These are phyloP conservation scores for Chlamydomonas reinhardtii DNA, from an alignment of 163 green algal genomes.

Conservation along the genomic window DNA sequence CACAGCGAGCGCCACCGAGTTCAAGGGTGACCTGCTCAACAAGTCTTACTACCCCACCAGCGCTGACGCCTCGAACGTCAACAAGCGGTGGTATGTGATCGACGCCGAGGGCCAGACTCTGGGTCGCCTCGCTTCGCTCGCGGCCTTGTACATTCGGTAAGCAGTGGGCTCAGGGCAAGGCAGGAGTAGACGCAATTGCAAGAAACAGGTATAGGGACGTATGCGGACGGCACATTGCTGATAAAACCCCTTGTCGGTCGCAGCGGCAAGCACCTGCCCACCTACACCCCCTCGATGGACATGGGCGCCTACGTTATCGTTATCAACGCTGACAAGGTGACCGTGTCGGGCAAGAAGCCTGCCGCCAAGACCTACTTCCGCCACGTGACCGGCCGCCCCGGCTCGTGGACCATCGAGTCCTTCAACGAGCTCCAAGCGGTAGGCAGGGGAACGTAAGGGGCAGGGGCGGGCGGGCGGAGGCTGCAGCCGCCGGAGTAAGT, in stretches of 20 bases:
- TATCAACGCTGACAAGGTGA: slow-evolving; percentile 96
- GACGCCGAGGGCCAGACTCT: slow-evolving; percentile 96
- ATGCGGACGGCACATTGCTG: background rate
- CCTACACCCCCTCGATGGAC: slow-evolving; percentile 96
- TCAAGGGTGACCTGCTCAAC: slow-evolving; percentile 89
- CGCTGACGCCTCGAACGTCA: slow-evolving; percentile 81
- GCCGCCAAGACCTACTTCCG: slow-evolving; percentile 91
- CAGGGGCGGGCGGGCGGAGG: no score
- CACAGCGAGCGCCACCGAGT: slow-evolving; percentile 26
- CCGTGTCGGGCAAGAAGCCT: slow-evolving; percentile 86
- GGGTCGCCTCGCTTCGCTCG: slow-evolving; percentile 89
- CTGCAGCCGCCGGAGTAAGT: no score
- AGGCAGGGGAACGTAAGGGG: background rate
- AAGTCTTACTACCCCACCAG: slow-evolving; percentile 96
- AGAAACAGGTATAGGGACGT: background rate
- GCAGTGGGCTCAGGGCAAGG: background rate
- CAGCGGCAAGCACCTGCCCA: slow-evolving; percentile 92
- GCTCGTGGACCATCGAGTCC: slow-evolving; percentile 89
- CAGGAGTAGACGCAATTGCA: no score
- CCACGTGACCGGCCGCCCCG: slow-evolving; percentile 88
- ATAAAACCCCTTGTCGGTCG: background rate
- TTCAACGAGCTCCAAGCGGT: slow-evolving; percentile 93
- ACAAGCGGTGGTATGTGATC: slow-evolving; percentile 97
- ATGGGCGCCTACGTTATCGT: slow-evolving; percentile 97
- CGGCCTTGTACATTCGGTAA: slow-evolving; percentile 89